phyloP scores from a whole-genome alignment of 192 early-diverging fungal genomes.

The Coemansia sp. region DNA sequence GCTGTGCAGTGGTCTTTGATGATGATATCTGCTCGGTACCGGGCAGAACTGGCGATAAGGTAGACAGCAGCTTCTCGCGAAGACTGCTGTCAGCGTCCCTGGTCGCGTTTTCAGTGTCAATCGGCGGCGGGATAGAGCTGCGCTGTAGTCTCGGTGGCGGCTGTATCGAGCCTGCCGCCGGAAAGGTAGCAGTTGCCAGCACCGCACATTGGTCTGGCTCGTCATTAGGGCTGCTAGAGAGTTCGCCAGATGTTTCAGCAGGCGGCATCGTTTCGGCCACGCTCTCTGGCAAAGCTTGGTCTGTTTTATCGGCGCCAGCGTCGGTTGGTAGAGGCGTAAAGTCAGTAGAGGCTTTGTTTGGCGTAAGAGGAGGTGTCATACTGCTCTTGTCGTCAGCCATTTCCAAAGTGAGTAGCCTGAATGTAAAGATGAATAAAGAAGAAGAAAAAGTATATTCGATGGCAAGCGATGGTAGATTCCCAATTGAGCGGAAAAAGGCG shows the following conservation, averaged over 20 bases:
- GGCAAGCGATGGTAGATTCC: neutral
- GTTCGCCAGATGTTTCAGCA: neutral
- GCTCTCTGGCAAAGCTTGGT: neutral
- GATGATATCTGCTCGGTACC: neutral
- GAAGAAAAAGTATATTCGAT: constrained; percentile 4
- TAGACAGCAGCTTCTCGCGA: constrained; percentile 21
- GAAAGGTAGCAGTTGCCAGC: constrained; percentile 18
- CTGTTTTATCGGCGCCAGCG: neutral
- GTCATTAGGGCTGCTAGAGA: constrained; percentile 10
- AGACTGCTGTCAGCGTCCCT: constrained; percentile 26
- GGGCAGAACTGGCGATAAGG: constrained; percentile 21
- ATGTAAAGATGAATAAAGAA: neutral
- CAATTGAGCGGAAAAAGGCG: neutral
- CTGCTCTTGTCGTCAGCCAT: neutral
- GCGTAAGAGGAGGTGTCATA: neutral
- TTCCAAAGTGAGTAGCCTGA: neutral
- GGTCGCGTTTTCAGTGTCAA: constrained; percentile 46
- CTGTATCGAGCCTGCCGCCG: constrained; percentile 25
- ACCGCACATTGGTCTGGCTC: constrained; percentile 3
- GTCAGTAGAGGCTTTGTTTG: neutral
- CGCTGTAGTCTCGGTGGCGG: constrained; percentile 44
- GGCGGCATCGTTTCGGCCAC: neutral
- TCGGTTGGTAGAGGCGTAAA: neutral
- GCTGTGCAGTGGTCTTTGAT: neutral
- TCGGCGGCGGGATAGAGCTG: constrained; percentile 46